phyloP scores from a whole-genome alignment of 2,329 filamentous ascomycete genomes.

The Colletotrichum theobromicola region DNA sequence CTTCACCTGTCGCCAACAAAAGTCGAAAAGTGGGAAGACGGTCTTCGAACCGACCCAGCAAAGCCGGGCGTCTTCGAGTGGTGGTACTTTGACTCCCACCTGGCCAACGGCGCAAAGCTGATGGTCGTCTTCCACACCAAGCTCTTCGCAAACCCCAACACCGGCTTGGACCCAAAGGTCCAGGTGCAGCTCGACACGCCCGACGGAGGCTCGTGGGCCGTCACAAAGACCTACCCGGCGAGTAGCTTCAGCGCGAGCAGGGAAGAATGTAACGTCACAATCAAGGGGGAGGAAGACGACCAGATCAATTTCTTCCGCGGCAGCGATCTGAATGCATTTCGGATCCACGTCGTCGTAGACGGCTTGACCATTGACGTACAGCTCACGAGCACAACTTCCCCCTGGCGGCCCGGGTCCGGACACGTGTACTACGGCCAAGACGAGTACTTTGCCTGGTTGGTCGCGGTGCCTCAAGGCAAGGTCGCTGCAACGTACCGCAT shows the following conservation, averaged over 20 bases:
- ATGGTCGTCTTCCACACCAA: neutral
- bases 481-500: neutral
- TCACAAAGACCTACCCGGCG: neutral
- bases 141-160: neutral
- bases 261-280: neutral
- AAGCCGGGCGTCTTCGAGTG: neutral
- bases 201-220: neutral
- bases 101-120: neutral
- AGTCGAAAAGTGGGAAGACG: neutral
- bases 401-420: neutral
- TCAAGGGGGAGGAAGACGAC: neutral
- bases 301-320: neutral
- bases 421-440: neutral
- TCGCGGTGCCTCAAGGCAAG: neutral
- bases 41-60: neutral
- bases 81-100: neutral
- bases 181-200: neutral
- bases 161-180: neutral
- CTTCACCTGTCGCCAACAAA: neutral
- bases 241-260: neutral
- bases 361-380: neutral
- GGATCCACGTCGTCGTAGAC: neutral
- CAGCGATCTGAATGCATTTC: neutral
- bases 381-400: neutral
- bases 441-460: neutral